phyloP scores from a whole-genome alignment of 2,329 filamentous ascomycete species.

The Penicillium palitans region DNA sequence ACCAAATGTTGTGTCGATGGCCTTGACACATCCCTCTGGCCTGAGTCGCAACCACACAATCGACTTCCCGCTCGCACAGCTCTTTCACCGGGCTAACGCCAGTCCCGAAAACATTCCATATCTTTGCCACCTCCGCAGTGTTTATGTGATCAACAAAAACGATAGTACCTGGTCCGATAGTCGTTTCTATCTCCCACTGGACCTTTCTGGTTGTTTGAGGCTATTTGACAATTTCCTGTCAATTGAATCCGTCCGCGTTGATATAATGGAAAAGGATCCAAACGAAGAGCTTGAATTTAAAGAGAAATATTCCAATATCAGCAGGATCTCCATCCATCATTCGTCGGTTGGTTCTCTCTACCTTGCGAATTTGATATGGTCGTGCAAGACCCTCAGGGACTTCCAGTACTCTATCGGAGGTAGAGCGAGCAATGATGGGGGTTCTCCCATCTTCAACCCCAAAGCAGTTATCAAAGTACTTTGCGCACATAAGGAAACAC shows the following conservation, averaged over 20 bases:
- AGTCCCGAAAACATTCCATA: conserved; percentile 6
- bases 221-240: conserved; percentile 20
- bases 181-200: conserved; percentile 10
- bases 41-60: too few relatives aligned
- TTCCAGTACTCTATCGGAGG: conserved; percentile 23
- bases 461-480: conserved; percentile 20
- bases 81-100: conserved; percentile 12
- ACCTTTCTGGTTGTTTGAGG: conserved; percentile 13
- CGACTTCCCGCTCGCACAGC: conserved; percentile 16
- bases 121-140: conserved; percentile 16
- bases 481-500: conserved; percentile 17
- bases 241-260: conserved; percentile 20
- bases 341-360: conserved; percentile 11
- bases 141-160: conserved; percentile 14
- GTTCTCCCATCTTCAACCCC: conserved; percentile 9
- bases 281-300: neutral
- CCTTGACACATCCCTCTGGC: conserved; percentile 6
- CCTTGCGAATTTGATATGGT: conserved; percentile 13
- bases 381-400: conserved; percentile 18
- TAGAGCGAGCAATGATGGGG: neutral
- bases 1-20: conserved; percentile 19
- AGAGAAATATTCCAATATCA: conserved; percentile 19
- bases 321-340: conserved; percentile 15
- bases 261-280: conserved; percentile 9
- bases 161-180: neutral